Evolutionary conservation across 2,329 filamentous ascomycete genomes (phyloP), one percentile per base, ranked within the genome.

Genomic region (Periconia macrospinosa): DNA sequence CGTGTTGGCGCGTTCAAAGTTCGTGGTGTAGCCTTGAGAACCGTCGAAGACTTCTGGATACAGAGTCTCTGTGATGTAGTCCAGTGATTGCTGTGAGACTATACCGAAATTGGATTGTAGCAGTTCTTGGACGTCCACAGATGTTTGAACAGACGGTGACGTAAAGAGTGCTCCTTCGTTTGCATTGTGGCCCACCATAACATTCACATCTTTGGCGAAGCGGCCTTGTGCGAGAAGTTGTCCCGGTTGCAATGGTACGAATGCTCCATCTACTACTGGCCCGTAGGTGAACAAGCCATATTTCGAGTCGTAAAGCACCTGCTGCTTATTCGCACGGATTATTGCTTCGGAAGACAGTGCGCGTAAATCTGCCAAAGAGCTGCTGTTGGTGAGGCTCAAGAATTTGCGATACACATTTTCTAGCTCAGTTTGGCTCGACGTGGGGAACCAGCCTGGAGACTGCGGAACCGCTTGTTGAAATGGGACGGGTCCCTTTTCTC

Each of bases 1-100:
- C 1, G 78, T 69, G 11, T 70, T 66, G 0, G 71, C 70, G 9
- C 83, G 79, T 13, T 65, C 68, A 56, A 76, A 76, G 37, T 79
- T 60, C 45, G 70, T 75, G 0, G 60, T 76, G 69, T 84, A 85
- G 10, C 71, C 71, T 43, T 78, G 71, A 15, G 68, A 73, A 35
- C 78, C 80, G 60, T 78, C 69, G 57, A 78, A 81, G 33, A 79
- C 62, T 1, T 78, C 65, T 2, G 82, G 82, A 65, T 84, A 84
- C 10, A 84, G 69, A 0, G 65, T 72, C 3, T 75, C 59, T 2
- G 67, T 62, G 45, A 83, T 72, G 58, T 80, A 76, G 18, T 76
- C 56, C 41, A 81, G 35, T 11, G 66, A 60, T 18, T 57, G 50
- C 9, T 62, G 56, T 10, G 70, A 68, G 27, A 74, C 58, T 14